Evolutionary conservation across 208 protist genomes (phyloP).

Genomic region (Naegleria fowleri): DNA sequence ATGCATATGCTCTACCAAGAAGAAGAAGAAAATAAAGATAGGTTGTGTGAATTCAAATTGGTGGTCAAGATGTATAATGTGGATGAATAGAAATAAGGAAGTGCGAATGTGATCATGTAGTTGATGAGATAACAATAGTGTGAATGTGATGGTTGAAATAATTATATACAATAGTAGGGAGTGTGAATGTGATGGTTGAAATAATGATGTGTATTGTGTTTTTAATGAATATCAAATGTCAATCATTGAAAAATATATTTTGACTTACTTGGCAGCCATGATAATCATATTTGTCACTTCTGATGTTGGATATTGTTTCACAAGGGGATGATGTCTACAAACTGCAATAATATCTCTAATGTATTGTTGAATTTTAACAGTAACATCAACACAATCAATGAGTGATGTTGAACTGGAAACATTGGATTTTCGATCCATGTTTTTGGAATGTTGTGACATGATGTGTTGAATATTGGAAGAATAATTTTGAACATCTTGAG

Average conservation of each 20-base stretch:
- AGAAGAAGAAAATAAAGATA: too few species aligned
- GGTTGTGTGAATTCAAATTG: too few species aligned
- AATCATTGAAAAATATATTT: too few species aligned
- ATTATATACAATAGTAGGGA: too few species aligned
- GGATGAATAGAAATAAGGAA: too few species aligned
- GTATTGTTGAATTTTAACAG: not conserved
- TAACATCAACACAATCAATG: not conserved
- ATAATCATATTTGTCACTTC: not conserved
- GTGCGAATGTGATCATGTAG: too few species aligned
- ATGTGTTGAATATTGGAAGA: not conserved
- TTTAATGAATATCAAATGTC: too few species aligned
- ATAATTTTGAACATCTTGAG: not conserved
- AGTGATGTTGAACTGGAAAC: not conserved
- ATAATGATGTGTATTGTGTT: too few species aligned
- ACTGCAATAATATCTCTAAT: not conserved
- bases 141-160: too few species aligned
- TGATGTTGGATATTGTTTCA: not conserved
- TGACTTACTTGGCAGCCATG: not conserved
- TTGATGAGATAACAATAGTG: too few species aligned
- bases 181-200: too few species aligned
- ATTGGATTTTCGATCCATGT: not conserved
- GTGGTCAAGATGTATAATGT: too few species aligned
- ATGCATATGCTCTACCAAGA: constrained; percentile 2
- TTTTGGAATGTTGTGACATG: not conserved
- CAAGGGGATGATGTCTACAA: not conserved